Evolutionary conservation across 2,329 filamentous ascomycete species (phyloP).

Genomic region (Lomentospora prolificans): DNA sequence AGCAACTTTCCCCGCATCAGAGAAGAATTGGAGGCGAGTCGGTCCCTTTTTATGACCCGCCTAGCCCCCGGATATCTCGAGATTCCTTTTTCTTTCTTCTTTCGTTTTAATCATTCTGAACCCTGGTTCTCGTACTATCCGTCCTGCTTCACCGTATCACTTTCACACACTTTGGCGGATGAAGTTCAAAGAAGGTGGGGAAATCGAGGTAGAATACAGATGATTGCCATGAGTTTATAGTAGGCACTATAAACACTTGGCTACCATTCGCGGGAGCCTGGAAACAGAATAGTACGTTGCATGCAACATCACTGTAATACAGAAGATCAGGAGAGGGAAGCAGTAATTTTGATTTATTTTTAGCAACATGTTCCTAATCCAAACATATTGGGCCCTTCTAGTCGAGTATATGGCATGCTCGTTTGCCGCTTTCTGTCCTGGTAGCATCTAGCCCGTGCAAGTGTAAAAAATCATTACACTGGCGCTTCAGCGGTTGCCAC

Average conservation of each 20-base stretch:
- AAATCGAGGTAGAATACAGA: neutral
- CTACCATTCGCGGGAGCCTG: slow-evolving; percentile 13
- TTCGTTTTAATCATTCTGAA: neutral
- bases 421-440: too few relatives aligned
- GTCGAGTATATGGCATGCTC: too few relatives aligned
- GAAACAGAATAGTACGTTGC: neutral
- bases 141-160: neutral
- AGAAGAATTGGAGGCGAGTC: too few relatives aligned
- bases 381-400: too few relatives aligned
- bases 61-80: too few relatives aligned
- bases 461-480: too few relatives aligned
- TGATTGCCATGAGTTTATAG: slow-evolving; percentile 9
- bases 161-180: neutral
- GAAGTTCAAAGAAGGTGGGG: neutral
- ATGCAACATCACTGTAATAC: neutral
- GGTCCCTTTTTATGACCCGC: too few relatives aligned
- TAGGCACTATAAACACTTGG: slow-evolving; percentile 10
- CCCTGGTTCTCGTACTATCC: neutral
- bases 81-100: neutral
- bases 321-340: too few relatives aligned
- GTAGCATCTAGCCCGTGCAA: too few relatives aligned
- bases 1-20: neutral
- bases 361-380: too few relatives aligned
- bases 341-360: too few relatives aligned
- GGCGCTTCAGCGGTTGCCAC: too few relatives aligned